Percentiles rank a stretch among this genome's conserved stretches.
These are phyloP conservation scores for Aurinia saxatilis DNA, from an alignment of 345 rosid genomes.

Conservation along the genomic window DNA sequence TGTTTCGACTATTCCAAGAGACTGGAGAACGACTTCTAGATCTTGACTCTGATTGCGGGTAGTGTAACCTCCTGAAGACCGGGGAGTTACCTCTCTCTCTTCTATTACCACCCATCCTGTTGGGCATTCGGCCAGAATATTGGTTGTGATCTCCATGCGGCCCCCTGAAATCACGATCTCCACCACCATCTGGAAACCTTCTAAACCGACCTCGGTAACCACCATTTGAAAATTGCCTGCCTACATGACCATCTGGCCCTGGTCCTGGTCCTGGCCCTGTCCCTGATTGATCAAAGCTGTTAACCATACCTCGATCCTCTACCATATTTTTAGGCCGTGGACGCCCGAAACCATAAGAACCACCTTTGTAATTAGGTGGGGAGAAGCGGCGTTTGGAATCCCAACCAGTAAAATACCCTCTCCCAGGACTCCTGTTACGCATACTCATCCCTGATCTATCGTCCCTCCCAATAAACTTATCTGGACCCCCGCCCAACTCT, in stretches of 20 bases:
- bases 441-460: slow-evolving; percentile 26
- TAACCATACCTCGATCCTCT: slow-evolving; percentile 25
- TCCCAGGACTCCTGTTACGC: slow-evolving; percentile 32
- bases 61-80: slow-evolving; percentile 20
- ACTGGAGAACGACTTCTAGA: slow-evolving; percentile 46
- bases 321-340: slow-evolving; percentile 27
- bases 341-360: slow-evolving; percentile 24
- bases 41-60: slow-evolving; percentile 31
- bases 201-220: slow-evolving; percentile 33
- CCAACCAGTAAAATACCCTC: slow-evolving; percentile 22
- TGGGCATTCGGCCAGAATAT: slow-evolving; percentile 23
- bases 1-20: slow-evolving; percentile 32
- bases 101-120: slow-evolving; percentile 16
- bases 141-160: slow-evolving; percentile 19
- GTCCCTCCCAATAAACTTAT: slow-evolving; percentile 28
- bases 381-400: slow-evolving; percentile 30
- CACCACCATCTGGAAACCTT: slow-evolving; percentile 22
- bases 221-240: slow-evolving; percentile 31
- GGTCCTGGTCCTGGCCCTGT: slow-evolving; percentile 17
- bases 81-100: slow-evolving; percentile 50
- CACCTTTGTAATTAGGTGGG: slow-evolving; percentile 11
- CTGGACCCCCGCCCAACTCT: slow-evolving; percentile 18
- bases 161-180: not conserved
- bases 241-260: slow-evolving; percentile 28
- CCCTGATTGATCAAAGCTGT: slow-evolving; percentile 21